A percentile compares a stretch with the other conserved stretches of the same genome.
These are phyloP conservation scores for Phytopythium chamaehyphon DNA, from an alignment of 352 stramenopile genomes.

Conservation along the genomic window DNA sequence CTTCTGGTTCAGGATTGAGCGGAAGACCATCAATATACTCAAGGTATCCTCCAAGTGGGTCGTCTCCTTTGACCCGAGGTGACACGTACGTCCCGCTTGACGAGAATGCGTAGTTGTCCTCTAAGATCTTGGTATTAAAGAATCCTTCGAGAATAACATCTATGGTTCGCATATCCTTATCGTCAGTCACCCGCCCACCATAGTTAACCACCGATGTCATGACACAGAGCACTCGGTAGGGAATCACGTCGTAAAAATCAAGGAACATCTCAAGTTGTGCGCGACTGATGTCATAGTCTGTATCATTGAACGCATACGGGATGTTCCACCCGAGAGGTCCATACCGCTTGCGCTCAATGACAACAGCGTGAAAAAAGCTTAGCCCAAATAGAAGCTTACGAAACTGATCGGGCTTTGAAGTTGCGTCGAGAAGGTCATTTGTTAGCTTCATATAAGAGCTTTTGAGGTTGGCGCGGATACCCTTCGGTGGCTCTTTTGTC, in stretches of 20 bases:
- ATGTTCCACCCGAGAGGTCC: constrained; percentile 92
- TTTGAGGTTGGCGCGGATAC: constrained; percentile 91
- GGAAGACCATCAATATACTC: constrained; percentile 84
- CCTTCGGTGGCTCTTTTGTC: constrained; percentile 95
- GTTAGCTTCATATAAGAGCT: constrained; percentile 94
- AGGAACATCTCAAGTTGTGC: constrained; percentile 91
- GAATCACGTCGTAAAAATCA: constrained; percentile 80
- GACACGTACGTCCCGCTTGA: constrained; percentile 62
- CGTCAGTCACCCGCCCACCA: constrained; percentile 91
- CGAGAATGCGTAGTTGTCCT: constrained; percentile 63
- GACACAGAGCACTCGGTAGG: constrained; percentile 85
- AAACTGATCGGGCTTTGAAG: constrained; percentile 73
- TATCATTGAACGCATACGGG: constrained; percentile 93
- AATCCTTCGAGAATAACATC: constrained; percentile 80
- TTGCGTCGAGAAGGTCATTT: constrained; percentile 81
- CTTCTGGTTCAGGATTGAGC: constrained; percentile 88
- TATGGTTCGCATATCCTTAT: constrained; percentile 89
- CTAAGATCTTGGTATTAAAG: constrained; percentile 69
- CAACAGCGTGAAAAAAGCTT: constrained; percentile 70
- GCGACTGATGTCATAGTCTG: constrained; percentile 81
- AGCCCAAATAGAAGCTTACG: constrained; percentile 89
- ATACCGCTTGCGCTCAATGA: constrained; percentile 89
- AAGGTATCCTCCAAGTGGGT: constrained; percentile 78
- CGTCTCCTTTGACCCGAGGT: constrained; percentile 52
- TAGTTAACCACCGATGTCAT: constrained; percentile 91